These are phyloP conservation scores for Pseudocercospora vitis DNA, from an alignment of 2,329 filamentous ascomycete species.

Conservation along the genomic window DNA sequence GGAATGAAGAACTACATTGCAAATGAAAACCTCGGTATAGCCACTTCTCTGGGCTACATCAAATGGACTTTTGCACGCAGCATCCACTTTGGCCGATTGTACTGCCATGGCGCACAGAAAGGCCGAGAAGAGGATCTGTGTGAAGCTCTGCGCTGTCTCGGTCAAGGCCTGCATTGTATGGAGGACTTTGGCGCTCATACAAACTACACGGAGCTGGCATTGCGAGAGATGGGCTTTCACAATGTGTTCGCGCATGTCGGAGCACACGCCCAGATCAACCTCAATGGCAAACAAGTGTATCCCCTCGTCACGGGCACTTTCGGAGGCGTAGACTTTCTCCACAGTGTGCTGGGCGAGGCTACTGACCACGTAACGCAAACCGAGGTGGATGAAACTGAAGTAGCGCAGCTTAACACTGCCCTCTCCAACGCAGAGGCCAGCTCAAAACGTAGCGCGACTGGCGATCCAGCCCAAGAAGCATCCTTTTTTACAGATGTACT, in stretches of 20 bases:
- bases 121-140: constrained; percentile 49
- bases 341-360: constrained; percentile 52
- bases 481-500: constrained; percentile 67
- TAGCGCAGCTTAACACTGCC: constrained; percentile 49
- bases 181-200: constrained; percentile 58
- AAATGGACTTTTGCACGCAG: constrained; percentile 47
- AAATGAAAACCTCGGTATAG: constrained; percentile 83
- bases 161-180: constrained; percentile 54
- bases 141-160: constrained; percentile 53
- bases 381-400: constrained; percentile 50
- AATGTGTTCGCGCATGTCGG: constrained; percentile 57
- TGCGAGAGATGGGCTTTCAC: constrained; percentile 52
- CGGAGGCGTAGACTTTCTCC: constrained; percentile 54
- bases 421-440: constrained; percentile 44
- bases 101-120: constrained; percentile 46
- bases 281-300: constrained; percentile 50
- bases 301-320: constrained; percentile 57
- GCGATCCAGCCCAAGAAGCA: constrained; percentile 36
- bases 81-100: constrained; percentile 51
- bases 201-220: constrained; percentile 55
- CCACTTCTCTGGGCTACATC: constrained; percentile 75
- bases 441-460: constrained; percentile 34
- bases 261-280: constrained; percentile 45
- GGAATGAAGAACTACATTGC: constrained; percentile 99
- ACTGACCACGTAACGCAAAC: constrained; percentile 52